Evolutionary conservation across 441 rosid species (phyloP).

Genomic region (Kokia cookei): DNA sequence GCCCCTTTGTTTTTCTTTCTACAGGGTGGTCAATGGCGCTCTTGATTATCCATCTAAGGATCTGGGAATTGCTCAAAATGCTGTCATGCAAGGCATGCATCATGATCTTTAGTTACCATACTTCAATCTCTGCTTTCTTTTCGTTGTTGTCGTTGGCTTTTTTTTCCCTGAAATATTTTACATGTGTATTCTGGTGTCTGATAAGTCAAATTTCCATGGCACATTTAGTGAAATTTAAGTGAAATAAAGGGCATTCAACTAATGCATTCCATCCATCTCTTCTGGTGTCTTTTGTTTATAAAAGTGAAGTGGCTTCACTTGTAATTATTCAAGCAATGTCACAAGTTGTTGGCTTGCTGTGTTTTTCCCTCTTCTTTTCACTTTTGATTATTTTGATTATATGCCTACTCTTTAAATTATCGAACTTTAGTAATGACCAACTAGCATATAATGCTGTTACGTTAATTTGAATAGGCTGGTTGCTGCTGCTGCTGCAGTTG

Average conservation of each 20-base stretch:
- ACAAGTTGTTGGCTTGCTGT: background rate
- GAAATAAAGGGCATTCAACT: background rate
- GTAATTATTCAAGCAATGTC: background rate
- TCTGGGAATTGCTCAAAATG: slow-evolving; percentile 84
- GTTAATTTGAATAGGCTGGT: too few relatives aligned
- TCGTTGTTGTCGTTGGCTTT: background rate
- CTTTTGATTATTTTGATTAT: slow-evolving; percentile 7
- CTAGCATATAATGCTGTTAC: slow-evolving; percentile 9
- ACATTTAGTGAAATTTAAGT: background rate
- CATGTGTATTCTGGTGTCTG: background rate
- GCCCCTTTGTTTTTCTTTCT: background rate
- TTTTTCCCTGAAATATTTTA: background rate
- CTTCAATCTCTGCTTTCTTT: background rate
- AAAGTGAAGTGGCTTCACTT: background rate
- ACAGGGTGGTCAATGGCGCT: slow-evolving; percentile 95
- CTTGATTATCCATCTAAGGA: slow-evolving; percentile 93
- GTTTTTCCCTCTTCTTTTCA: background rate
- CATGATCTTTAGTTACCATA: background rate
- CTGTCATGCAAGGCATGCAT: slow-evolving; percentile 80
- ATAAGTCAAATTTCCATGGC: background rate
- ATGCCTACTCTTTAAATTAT: slow-evolving; percentile 1
- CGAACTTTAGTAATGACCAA: background rate
- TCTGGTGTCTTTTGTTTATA: background rate
- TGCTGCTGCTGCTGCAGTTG: slow-evolving; percentile 96
- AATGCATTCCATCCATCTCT: background rate